Evolutionary conservation across 2,329 filamentous ascomycete species (phyloP).

Genomic region (Bipolaris gigantea): DNA sequence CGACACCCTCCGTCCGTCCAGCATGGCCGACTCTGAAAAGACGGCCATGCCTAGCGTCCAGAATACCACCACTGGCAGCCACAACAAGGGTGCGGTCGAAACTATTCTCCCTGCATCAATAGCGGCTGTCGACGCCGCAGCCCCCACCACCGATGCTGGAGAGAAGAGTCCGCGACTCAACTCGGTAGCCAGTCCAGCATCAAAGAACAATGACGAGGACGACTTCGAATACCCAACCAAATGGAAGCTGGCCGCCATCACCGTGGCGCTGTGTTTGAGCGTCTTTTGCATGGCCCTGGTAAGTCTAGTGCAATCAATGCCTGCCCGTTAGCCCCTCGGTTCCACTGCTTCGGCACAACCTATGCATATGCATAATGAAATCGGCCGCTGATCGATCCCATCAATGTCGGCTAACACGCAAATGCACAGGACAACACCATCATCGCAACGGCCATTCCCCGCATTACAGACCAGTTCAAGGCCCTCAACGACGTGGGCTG

Average conservation of each 20-base stretch:
- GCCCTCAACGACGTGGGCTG: slow-evolving; percentile 51
- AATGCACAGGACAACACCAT: slow-evolving; percentile 51
- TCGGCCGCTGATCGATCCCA: neutral
- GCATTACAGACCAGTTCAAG: slow-evolving; percentile 53
- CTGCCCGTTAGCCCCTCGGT: neutral
- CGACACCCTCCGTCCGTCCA: slow-evolving; percentile 31
- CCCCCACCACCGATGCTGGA: slow-evolving; percentile 6
- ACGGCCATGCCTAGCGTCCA: slow-evolving; percentile 34
- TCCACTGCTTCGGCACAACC: neutral
- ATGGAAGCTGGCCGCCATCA: slow-evolving; percentile 40
- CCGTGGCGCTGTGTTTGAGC: slow-evolving; percentile 39
- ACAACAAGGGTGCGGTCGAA: slow-evolving; percentile 33
- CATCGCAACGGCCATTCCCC: slow-evolving; percentile 53
- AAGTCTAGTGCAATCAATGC: slow-evolving; percentile 12
- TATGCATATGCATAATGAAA: slow-evolving; percentile 2
- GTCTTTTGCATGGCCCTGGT: slow-evolving; percentile 47
- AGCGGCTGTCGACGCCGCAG: slow-evolving; percentile 21
- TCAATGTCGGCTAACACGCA: neutral
- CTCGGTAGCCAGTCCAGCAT: slow-evolving; percentile 18
- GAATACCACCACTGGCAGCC: slow-evolving; percentile 18
- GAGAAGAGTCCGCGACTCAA: slow-evolving; percentile 20
- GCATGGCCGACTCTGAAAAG: slow-evolving; percentile 40
- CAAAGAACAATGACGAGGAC: slow-evolving; percentile 27
- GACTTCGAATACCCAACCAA: slow-evolving; percentile 41
- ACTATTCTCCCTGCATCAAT: slow-evolving; percentile 28